Base-by-base conservation (phyloP, 2,329 filamentous ascomycete species). In the Anthostomella pinea region DNA sequence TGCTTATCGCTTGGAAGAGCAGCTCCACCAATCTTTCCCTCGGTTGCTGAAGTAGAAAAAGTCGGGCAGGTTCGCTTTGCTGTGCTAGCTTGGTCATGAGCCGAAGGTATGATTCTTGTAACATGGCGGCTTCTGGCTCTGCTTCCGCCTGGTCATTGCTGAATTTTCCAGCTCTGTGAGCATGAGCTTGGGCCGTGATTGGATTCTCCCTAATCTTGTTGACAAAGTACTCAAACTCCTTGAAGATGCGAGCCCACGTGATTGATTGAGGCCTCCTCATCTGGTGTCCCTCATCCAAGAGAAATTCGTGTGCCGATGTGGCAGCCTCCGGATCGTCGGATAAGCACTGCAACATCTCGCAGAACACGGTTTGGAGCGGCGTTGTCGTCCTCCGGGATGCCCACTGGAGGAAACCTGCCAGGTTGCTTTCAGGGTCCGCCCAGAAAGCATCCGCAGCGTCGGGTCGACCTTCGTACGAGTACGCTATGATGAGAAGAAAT, bases 331-430 rank as follows among this genome's bases (percentile, higher is more conserved):
- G 79, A 34, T 88, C 88, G 33, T 83, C 81, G 0, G 93, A 87
- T 30, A 98, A 83, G 2, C 90, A 85, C 55, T 89, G 86, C 11
- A 98, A 71, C 81, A 98, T 91, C 58, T 97, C 91, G 62, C 93
- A 98, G 53, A 97, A 98, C 9, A 91, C 90, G 43, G 88, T 93
- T 41, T 95, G 90, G 16, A 95, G 76, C n/a, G 93, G 93, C 1
- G 94, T 96, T 1, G 94, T 95, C 43, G 95, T 89, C 52, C 93
- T 77, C 51, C 88, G 84, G 3, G 93, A 95, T n/a, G 90, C 87
- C 93, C 93, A 98, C 47, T 95, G 87, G 59, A 98, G 75, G 58
- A 98, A 98, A 0, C 93, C 93, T 45, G 90, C 87, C 20, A 98
- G 70, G 51, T 96, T 95, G 56, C 89, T 89, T 53, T 98, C 93